Base-by-base conservation (phyloP, 2,329 filamentous ascomycete species). In the Nakataea oryzae region DNA sequence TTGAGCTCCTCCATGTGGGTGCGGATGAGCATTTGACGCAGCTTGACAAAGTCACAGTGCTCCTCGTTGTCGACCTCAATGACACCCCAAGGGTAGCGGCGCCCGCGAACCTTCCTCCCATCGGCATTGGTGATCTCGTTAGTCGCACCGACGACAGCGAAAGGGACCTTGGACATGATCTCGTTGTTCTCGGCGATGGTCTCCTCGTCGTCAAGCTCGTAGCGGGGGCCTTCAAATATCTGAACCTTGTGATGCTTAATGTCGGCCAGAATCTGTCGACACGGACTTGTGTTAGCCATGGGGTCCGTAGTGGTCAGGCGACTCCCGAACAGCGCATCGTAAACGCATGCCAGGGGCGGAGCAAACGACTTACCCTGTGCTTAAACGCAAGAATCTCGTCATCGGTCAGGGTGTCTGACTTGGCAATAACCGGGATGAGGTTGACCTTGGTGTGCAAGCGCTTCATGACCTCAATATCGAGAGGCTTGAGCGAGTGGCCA, bases 1-100 rank as follows among this genome's bases (percentile, higher is more conserved):
- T 99, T 99, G 81, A 99, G 91, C 81, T 99, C 95, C 77, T 99
- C 95, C 95, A 99, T 99, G 85, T 99, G 95, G 63, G 95, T 99
- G 76, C 95, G 90, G 81, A 99, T 97, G 69, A 99, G 87, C 95
- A 99, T 99, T 79, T 99, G 95, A 77, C 95, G 92, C 65, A 99
- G 87, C 87, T 99, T 99, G 79, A 97, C 95, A 69, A 99, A 99
- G 80, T 99, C 95, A 74, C 95, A 99, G 83, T 99, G 95, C 78
- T 99, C 95, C 84, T 99, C 95, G 76, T 99, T 99, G 79, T 99
- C 95, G 66, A 99, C 95, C 79, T 99, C 95, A 68, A 99, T 97
- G 70, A 95, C 87, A 80, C 95, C 95, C 95, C 95, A 99, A 21
- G 95, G 95, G 80, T 97, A 97, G 70, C 90, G 86, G 79, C 95